Percentiles rank a stretch among this genome's conserved stretches.
Evolutionary conservation across 75 land plant species (phyloP).

Genomic region (Cryptomeria japonica): DNA sequence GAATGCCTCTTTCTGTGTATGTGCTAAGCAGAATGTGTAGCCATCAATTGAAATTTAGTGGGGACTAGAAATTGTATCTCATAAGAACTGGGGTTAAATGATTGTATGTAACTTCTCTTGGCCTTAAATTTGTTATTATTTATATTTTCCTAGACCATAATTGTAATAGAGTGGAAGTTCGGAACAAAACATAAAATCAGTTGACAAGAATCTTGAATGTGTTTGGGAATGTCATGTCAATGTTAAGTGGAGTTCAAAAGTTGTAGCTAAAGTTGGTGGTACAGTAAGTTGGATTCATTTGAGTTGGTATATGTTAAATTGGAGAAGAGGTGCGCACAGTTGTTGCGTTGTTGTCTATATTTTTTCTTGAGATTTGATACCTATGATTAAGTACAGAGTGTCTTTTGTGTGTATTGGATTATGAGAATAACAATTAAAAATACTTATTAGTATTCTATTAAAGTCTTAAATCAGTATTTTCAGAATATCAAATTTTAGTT

Average conservation of each 20-base stretch:
- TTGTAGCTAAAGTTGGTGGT: neutral
- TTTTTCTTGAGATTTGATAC: neutral
- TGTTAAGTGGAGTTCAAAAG: neutral
- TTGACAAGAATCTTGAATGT: neutral
- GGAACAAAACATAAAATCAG: neutral
- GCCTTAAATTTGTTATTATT: no score
- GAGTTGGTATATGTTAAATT: neutral
- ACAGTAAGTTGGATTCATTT: neutral
- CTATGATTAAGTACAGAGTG: neutral
- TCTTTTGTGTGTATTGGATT: neutral
- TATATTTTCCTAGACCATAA: neutral
- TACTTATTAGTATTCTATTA: neutral
- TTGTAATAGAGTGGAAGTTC: neutral
- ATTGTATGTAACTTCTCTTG: no score
- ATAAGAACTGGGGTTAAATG: no score
- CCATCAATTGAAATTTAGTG: no score
- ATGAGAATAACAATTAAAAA: neutral
- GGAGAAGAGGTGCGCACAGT: neutral
- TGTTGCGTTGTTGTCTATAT: neutral
- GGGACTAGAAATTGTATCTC: no score
- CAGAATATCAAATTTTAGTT: neutral
- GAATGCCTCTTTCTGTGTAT: no score
- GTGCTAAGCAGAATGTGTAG: no score
- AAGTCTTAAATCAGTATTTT: neutral
- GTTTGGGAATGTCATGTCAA: neutral